These are phyloP conservation scores for Neurospora tetraspora DNA, from an alignment of 495 filamentous ascomycete genomes.

Conservation along the genomic window DNA sequence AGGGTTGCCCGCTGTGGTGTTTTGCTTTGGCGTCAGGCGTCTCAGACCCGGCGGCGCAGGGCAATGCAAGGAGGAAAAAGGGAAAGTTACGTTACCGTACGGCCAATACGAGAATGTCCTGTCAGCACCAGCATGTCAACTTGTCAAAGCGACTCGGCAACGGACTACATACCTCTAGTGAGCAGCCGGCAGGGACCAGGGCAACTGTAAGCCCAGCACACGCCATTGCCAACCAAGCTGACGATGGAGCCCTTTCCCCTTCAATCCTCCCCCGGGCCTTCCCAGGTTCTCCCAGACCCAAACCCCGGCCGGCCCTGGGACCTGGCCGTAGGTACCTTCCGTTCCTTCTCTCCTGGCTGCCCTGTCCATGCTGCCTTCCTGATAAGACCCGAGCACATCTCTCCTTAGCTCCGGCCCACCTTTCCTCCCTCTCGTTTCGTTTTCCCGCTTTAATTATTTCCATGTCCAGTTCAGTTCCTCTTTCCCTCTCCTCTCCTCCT, in stretches of 20 bases:
- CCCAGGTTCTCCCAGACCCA: not conserved
- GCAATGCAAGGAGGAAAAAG: not conserved
- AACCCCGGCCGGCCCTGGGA: not conserved
- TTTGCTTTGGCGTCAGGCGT: not conserved
- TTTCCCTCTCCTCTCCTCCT: constrained; percentile 2
- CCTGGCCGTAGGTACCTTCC: not conserved
- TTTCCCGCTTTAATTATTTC: not conserved
- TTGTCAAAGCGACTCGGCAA: not conserved
- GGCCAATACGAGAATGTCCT: not conserved
- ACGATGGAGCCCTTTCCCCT: not conserved
- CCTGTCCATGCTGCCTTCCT: not conserved
- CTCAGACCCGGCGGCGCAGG: not conserved
- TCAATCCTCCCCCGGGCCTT: not conserved
- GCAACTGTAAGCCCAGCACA: not conserved
- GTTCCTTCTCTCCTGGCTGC: not conserved
- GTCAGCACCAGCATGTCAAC: not conserved
- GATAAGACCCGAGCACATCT: not conserved
- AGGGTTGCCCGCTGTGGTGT: not conserved
- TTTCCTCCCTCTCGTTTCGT: not conserved
- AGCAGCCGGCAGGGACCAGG: not conserved
- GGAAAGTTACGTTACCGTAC: not conserved
- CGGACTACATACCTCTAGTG: not conserved
- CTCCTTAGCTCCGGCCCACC: not conserved
- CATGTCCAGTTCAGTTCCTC: constrained; percentile 1
- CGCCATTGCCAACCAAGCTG: not conserved